Evolutionary conservation across 2,329 filamentous ascomycete species (phyloP).

Genomic region (Talaromyces sp.): DNA sequence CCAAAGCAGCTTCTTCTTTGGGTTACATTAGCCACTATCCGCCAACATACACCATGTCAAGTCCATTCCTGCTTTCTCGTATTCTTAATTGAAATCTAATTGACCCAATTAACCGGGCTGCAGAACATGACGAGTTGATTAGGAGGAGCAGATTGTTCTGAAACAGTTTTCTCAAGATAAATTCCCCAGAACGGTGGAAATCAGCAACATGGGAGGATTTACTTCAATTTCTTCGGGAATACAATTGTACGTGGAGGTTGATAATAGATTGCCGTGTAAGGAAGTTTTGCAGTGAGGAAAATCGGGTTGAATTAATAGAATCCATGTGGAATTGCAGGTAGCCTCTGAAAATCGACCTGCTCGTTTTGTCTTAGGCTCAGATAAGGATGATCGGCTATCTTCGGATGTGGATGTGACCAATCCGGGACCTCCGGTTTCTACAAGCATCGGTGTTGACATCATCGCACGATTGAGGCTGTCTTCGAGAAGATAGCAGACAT

Average conservation of each 20-base stretch:
- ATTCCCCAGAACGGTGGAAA: background rate
- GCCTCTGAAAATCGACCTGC: background rate
- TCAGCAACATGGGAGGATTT: background rate
- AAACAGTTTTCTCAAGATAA: background rate
- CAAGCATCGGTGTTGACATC: background rate
- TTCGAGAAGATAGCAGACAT: background rate
- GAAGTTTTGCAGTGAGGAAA: background rate
- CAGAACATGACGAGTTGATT: background rate
- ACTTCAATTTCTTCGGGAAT: background rate
- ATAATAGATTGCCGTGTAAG: background rate
- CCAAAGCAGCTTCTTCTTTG: background rate
- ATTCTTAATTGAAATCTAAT: background rate
- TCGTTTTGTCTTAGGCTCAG: background rate
- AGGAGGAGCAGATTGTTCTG: background rate
- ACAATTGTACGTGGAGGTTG: background rate
- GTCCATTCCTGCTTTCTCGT: background rate
- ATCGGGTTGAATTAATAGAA: background rate
- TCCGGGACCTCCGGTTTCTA: background rate
- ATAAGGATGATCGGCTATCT: background rate
- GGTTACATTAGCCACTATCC: background rate
- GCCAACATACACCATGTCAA: background rate
- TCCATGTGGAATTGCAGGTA: too few species aligned
- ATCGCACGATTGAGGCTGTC: background rate
- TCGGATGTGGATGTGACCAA: background rate
- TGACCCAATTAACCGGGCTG: background rate